A percentile compares a stretch with the other conserved stretches of the same genome.
These are phyloP conservation scores for Aspergillus fischeri DNA, from an alignment of 2,329 filamentous ascomycete genomes.

Conservation along the genomic window DNA sequence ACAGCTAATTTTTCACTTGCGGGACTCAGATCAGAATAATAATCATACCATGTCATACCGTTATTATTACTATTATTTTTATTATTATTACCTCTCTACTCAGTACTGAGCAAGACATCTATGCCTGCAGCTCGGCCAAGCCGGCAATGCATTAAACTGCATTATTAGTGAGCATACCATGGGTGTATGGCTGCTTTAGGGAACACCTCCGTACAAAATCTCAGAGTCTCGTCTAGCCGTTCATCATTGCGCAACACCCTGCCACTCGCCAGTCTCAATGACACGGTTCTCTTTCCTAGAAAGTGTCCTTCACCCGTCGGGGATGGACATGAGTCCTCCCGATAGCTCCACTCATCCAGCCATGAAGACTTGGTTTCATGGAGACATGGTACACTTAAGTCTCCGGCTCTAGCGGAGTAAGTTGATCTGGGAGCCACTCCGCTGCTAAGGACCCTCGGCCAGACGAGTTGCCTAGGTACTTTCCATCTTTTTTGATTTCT, in stretches of 20 bases:
- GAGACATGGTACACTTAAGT: neutral
- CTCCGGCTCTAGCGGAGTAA: neutral
- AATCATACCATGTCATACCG: neutral
- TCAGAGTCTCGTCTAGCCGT: too few species aligned
- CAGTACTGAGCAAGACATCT: too few species aligned
- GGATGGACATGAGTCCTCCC: constrained; percentile 13
- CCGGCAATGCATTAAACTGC: neutral
- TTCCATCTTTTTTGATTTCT: constrained; percentile 9
- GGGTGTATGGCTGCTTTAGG: neutral
- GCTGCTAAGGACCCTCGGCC: neutral
- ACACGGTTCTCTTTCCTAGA: constrained; percentile 25
- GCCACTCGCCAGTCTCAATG: neutral
- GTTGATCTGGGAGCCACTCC: neutral
- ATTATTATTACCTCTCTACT: too few species aligned
- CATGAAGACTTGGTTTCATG: neutral
- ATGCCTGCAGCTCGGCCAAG: neutral
- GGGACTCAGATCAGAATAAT: neutral
- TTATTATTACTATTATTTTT: neutral
- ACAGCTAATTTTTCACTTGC: neutral
- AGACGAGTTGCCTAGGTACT: neutral
- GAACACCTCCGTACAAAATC: neutral
- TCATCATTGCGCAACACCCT: neutral
- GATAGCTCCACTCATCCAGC: neutral
- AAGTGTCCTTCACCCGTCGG: constrained; percentile 20
- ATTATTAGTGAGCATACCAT: neutral